phyloP scores from a whole-genome alignment of 495 filamentous ascomycete genomes.

The Penicillium lividum region DNA sequence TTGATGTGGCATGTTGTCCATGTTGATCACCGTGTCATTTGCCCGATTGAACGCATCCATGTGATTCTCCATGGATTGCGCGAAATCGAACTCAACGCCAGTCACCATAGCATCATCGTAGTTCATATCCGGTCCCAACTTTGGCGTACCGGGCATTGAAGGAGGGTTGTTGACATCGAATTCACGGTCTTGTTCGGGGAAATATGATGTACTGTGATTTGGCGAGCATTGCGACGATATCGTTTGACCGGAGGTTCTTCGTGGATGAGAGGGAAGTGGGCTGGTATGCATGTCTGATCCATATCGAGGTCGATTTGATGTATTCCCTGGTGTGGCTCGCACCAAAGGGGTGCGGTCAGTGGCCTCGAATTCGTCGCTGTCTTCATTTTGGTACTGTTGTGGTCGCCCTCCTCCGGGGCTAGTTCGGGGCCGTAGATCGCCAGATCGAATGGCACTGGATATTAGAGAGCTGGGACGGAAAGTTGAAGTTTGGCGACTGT shows the following conservation, averaged over 20 bases:
- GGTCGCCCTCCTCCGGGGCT: constrained; percentile 29
- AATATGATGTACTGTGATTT: constrained; percentile 28
- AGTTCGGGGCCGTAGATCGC: constrained; percentile 31
- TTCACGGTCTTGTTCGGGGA: constrained; percentile 37
- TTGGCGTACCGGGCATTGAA: constrained; percentile 80
- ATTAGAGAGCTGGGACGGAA: constrained; percentile 45
- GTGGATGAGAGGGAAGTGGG: constrained; percentile 31
- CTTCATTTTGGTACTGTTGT: constrained; percentile 38
- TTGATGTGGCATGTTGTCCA: constrained; percentile 45
- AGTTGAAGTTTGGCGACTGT: constrained; percentile 52
- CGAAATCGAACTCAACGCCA: constrained; percentile 48
- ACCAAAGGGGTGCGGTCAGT: constrained; percentile 48
- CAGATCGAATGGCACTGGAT: constrained; percentile 26
- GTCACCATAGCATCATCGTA: constrained; percentile 79
- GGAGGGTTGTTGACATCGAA: constrained; percentile 98
- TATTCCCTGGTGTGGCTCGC: constrained; percentile 28
- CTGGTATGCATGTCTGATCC: constrained; percentile 39
- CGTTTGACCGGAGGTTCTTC: constrained; percentile 33
- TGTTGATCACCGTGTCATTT: constrained; percentile 58
- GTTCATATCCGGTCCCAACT: constrained; percentile 57
- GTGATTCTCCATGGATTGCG: constrained; percentile 37
- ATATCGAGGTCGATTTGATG: constrained; percentile 33
- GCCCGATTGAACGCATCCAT: constrained; percentile 31
- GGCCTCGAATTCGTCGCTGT: constrained; percentile 50
- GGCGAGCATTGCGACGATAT: constrained; percentile 39